Evolutionary conservation across 2,329 filamentous ascomycete genomes (phyloP), one percentile per base, ranked within the genome.

Genomic region (Seiridium unicorne): DNA sequence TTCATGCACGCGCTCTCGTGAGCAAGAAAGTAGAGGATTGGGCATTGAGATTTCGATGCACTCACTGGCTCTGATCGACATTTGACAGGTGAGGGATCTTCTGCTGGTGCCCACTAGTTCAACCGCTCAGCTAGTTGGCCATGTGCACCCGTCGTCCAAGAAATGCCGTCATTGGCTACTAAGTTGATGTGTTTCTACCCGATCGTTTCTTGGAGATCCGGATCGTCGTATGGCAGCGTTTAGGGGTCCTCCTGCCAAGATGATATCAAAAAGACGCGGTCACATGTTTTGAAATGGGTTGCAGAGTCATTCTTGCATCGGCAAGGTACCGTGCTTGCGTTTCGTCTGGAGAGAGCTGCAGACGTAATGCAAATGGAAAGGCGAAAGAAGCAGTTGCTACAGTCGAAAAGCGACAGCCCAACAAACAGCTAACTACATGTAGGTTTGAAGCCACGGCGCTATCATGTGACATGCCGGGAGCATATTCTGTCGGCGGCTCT

Each of bases 121-220:
- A n/a, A 53, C 10, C 13, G 11, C 49, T 53, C 38, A 35, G 49
- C 35, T 36, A 32, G 35, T 36, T 53, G 47, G 35, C 26, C n/a
- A 53, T 34, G 38, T 35, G 34, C 34, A 31, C 13, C 32, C 11
- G 34, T 13, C n/a, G 49, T 53, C 34, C 18, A 31, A 32, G 32
- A 35, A 53, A 36, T 53, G 49, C 49, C 49, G 34, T 35, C 49
- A 53, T 53, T 53, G 49, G 49, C 32, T 18, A 53, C 18, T 53
- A 35, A 11, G 35, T 3, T 13, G 32, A 31, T 53, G 49, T 53
- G 49, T 53, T 53, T n/a, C 49, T 35, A 38, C 49, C 49, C 34
- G 35, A 53, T 53, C 49, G 35, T 32, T 13, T 32, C 8, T n/a
- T 53, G 49, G 49, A 53, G 10, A 53, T 53, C 49, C 35, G 6